Conservation (phyloP, 768 basidiomycete genomes). For the Dentipellis sp. region DNA sequence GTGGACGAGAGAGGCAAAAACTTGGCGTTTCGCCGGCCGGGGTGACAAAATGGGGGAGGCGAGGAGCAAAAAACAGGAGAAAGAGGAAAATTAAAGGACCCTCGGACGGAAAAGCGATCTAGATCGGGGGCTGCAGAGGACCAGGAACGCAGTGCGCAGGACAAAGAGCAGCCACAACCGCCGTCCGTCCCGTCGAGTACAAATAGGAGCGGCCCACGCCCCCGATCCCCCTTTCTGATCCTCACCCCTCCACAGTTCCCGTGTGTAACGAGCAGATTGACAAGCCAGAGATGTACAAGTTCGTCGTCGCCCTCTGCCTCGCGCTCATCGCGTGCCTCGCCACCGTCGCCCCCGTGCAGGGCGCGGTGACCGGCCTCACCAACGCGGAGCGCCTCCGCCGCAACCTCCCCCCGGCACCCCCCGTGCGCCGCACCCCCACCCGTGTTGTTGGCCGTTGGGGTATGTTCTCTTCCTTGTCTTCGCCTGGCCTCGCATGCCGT, state of each 20-base stretch:
- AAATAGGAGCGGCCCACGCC: not conserved
- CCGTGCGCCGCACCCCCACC: constrained; percentile 2
- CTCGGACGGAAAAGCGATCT: not conserved
- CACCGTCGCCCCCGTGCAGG: not conserved
- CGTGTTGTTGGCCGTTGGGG: not conserved
- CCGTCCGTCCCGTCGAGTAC: not conserved
- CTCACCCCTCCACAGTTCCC: not conserved
- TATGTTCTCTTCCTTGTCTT: not conserved
- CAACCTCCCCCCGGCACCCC: not conserved
- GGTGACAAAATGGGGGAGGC: no score
- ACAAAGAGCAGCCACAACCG: not conserved
- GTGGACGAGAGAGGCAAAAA: no score
- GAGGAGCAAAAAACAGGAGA: no score
- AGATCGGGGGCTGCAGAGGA: not conserved
- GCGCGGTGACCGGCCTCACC: not conserved
- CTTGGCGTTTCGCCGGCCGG: no score
- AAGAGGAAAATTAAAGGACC: not conserved
- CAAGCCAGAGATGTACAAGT: not conserved
- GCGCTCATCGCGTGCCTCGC: not conserved
- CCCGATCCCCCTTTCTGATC: not conserved
- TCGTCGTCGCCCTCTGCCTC: not conserved
- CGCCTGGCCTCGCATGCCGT: not conserved
- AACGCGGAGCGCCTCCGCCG: constrained; percentile 1
- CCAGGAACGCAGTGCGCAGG: not conserved
- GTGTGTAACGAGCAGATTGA: no score